Conservation (phyloP, 2,329 filamentous ascomycete species). For the Colletotrichum sp. region DNA sequence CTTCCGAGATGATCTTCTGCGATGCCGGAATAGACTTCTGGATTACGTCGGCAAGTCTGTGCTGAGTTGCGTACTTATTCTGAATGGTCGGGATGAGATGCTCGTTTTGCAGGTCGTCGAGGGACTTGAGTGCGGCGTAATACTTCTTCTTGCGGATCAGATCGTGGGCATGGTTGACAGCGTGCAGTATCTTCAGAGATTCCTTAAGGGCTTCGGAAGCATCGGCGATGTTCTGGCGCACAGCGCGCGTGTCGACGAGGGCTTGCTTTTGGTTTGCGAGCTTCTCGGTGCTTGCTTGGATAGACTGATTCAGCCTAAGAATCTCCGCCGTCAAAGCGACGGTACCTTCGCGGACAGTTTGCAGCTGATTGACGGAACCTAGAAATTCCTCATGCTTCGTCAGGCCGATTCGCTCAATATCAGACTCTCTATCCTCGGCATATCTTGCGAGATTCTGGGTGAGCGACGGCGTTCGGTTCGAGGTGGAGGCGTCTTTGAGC, state of each 20-base stretch:
- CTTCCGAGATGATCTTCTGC: constrained; percentile 91
- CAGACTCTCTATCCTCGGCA: constrained; percentile 82
- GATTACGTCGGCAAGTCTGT: constrained; percentile 93
- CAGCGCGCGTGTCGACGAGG: constrained; percentile 87
- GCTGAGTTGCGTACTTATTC: constrained; percentile 88
- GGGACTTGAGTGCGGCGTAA: constrained; percentile 89
- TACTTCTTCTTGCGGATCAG: constrained; percentile 92
- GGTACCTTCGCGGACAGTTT: constrained; percentile 88
- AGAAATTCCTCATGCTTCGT: constrained; percentile 98
- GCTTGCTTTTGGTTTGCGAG: constrained; percentile 93
- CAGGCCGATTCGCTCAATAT: constrained; percentile 93
- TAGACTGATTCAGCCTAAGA: constrained; percentile 88
- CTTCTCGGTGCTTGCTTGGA: constrained; percentile 93
- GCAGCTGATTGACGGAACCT: constrained; percentile 90
- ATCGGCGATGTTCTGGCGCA: constrained; percentile 95
- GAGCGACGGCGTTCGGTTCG: constrained; percentile 74
- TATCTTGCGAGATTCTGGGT: constrained; percentile 81
- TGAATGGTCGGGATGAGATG: constrained; percentile 76
- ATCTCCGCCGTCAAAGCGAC: constrained; percentile 90
- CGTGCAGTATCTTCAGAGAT: constrained; percentile 87
- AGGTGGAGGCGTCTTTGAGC: constrained; percentile 84
- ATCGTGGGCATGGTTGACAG: constrained; percentile 94
- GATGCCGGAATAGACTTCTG: constrained; percentile 94
- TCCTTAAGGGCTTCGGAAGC: constrained; percentile 87
- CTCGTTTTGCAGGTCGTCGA: constrained; percentile 96